A percentile compares a stretch with the other conserved stretches of the same genome.
These are phyloP conservation scores for Tolypocladium inflatum DNA, from an alignment of 2,329 filamentous ascomycete genomes.

Conservation along the genomic window DNA sequence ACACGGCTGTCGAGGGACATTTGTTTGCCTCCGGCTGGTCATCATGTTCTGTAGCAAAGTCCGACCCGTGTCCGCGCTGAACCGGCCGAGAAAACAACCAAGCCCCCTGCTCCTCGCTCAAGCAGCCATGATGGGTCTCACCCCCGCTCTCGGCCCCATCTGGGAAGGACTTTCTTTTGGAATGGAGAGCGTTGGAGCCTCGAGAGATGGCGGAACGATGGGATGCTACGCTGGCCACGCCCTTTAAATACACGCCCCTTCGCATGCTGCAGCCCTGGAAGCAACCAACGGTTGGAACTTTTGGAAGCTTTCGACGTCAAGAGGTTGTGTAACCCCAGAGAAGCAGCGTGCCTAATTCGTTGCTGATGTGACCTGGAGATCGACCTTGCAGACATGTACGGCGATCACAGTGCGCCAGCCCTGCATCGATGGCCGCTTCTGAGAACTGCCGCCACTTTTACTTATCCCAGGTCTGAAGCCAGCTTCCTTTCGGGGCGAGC, in stretches of 20 bases:
- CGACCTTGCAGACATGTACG: neutral
- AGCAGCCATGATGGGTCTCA: neutral
- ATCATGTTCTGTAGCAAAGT: neutral
- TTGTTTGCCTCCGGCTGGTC: neutral
- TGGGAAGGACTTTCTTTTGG: neutral
- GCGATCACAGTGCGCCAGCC: neutral
- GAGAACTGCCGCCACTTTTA: neutral
- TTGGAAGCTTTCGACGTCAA: conserved; percentile 1
- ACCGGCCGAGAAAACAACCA: neutral
- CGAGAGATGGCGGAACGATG: neutral
- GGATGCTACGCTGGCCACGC: neutral
- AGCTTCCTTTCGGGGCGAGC: neutral
- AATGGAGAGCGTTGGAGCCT: neutral
- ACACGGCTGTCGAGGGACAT: neutral
- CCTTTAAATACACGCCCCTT: neutral
- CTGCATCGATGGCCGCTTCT: neutral
- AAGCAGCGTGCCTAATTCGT: conserved; percentile 1
- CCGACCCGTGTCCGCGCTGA: neutral
- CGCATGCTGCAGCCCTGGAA: neutral
- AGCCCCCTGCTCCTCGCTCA: neutral
- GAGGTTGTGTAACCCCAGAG: neutral
- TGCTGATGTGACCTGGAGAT: conserved; percentile 1
- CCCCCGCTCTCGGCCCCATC: neutral
- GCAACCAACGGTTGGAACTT: conserved; percentile 1
- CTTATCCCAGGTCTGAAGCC: neutral